Base-by-base conservation (phyloP, 2,329 filamentous ascomycete species). In the Knufia petricola region DNA sequence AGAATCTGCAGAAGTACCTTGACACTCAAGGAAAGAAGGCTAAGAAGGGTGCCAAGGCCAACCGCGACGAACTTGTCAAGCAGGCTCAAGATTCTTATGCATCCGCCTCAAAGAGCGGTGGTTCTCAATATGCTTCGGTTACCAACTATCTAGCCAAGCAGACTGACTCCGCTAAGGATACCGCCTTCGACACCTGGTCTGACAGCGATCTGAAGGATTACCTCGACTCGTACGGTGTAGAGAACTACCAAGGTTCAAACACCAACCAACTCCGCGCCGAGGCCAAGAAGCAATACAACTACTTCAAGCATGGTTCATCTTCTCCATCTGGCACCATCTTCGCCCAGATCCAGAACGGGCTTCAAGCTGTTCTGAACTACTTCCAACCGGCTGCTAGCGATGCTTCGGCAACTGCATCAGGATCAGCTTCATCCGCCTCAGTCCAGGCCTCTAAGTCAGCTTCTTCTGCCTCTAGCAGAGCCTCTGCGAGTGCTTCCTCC, bases 191-290 rank as follows among this genome's bases (percentile, higher is more conserved):
- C 46, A 78, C 77, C 1, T 90, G 85, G 85, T 84, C 73, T 20
- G 70, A 74, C 43, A 75, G 72, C 34, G 84, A 90, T 21, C 71
- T 92, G 53, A 89, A 90, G 72, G 70, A 77, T 1, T 90, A 89
- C 60, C 76, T 90, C 4, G 85, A 90, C 62, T 84, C 79, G 53
- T 90, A 87, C 55, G 86, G 86, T 31, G 70, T 90, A 34, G 73
- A 76, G 47, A 69, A 77, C 34, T 82, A 81, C 37, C 82, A 87
- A 63, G 81, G 81, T 4, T 81, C 79, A 15, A 82, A 71, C 50
- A 58, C 80, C 49, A 83, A 89, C 51, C 76, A 87, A 61, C 72
- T 90, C 17, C 78, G 79, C 52, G 83, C 84, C 7, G 72, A 79
- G 51, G 85, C 83, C 13, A 80, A 84, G 56, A 82, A 81, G 63